phyloP scores from a whole-genome alignment of 2,329 filamentous ascomycete genomes.

The Lasiodiplodia sp. region DNA sequence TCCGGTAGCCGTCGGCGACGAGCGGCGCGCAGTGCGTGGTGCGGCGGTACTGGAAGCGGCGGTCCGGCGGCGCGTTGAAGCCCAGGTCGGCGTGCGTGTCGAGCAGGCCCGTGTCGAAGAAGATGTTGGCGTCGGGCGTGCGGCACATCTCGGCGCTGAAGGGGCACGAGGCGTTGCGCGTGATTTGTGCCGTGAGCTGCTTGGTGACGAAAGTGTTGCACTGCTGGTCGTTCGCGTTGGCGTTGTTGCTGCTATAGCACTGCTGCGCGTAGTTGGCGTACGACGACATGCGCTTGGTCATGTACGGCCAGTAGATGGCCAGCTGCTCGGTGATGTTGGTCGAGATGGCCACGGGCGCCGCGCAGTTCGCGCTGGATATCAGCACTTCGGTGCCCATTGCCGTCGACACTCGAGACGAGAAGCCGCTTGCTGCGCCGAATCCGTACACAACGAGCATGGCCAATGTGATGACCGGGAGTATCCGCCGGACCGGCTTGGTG shows the following conservation, averaged over 20 bases:
- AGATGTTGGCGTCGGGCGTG: constrained; percentile 30
- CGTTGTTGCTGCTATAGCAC: constrained; percentile 28
- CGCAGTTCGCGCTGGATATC: constrained; percentile 41
- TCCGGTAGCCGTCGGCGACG: constrained; percentile 15
- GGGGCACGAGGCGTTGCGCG: constrained; percentile 34
- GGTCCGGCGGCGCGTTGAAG: constrained; percentile 36
- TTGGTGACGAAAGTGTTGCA: constrained; percentile 29
- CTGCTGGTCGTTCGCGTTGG: neutral
- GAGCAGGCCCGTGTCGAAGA: constrained; percentile 36
- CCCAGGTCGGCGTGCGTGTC: constrained; percentile 40
- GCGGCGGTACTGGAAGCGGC: constrained; percentile 32
- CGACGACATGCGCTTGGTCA: constrained; percentile 16
- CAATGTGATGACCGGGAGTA: constrained; percentile 36
- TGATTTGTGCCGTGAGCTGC: neutral
- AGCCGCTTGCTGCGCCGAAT: constrained; percentile 41
- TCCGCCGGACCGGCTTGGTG: constrained; percentile 4
- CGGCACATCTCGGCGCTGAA: constrained; percentile 36
- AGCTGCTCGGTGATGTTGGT: neutral
- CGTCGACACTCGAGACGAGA: constrained; percentile 44
- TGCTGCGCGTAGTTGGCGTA: constrained; percentile 17
- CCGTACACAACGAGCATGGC: constrained; percentile 35
- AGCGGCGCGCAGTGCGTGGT: constrained; percentile 27
- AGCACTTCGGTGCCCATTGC: constrained; percentile 42
- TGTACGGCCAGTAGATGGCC: constrained; percentile 10
- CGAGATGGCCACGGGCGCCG: neutral